Conservation (phyloP, 2,329 filamentous ascomycete genomes). For the Clonostachys rhizophaga region DNA sequence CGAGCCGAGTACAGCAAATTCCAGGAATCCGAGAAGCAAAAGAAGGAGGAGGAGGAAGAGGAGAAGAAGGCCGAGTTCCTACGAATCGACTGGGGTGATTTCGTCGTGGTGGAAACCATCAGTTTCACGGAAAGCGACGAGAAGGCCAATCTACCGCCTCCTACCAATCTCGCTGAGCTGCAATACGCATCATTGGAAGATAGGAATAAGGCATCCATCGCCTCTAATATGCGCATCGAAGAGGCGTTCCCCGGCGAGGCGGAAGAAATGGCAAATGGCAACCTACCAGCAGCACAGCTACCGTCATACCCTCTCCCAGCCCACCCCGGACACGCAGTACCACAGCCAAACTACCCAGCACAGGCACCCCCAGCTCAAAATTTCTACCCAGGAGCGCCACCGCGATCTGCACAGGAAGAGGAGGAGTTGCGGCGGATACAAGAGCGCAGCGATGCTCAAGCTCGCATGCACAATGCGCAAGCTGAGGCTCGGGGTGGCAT, state of each 20-base stretch:
- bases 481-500: conserved; percentile 67
- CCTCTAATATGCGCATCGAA: conserved; percentile 79
- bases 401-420: conserved; percentile 44
- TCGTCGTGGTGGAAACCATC: conserved; percentile 92
- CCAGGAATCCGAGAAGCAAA: conserved; percentile 78
- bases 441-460: conserved; percentile 55
- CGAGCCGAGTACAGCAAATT: conserved; percentile 84
- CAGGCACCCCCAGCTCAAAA: conserved; percentile 32
- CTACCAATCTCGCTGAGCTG: conserved; percentile 83
- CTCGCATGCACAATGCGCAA: conserved; percentile 70
- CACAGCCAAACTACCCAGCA: conserved; percentile 19
- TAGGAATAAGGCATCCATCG: conserved; percentile 85
- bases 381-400: conserved; percentile 16
- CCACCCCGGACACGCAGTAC: conserved; percentile 3
- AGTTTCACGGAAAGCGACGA: conserved; percentile 89
- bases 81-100: conserved; percentile 97
- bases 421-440: conserved; percentile 61
- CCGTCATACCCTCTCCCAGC: conserved; percentile 34
- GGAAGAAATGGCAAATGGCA: conserved; percentile 46
- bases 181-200: conserved; percentile 94
- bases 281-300: conserved; percentile 24
- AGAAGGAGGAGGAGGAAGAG: conserved; percentile 84
- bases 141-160: conserved; percentile 77
- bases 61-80: conserved; percentile 72
- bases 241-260: conserved; percentile 87